phyloP scores from a whole-genome alignment of 371 early-diverging fungal genomes.

The Mortierella sp. region DNA sequence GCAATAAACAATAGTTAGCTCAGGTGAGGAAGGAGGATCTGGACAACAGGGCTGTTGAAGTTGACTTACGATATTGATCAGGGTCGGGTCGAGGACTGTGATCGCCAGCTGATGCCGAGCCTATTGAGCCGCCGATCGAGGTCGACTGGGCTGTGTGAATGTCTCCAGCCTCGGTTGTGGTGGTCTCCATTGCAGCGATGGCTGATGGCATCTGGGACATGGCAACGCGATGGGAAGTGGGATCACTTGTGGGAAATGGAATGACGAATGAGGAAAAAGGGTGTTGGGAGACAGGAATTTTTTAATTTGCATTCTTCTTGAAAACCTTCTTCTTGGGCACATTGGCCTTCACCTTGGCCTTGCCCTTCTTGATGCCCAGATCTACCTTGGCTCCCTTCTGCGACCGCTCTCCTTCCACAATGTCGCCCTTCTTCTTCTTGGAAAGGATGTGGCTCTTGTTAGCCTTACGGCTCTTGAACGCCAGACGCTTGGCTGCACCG shows the following conservation, averaged over 20 bases:
- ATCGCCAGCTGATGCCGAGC: neutral
- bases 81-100: neutral
- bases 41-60: neutral
- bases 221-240: neutral
- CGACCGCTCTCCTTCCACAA: constrained; percentile 72
- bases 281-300: constrained; percentile 8
- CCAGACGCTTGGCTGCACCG: constrained; percentile 49
- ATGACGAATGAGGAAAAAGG: neutral
- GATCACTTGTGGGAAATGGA: neutral
- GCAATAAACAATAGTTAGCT: no score
- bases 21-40: neutral
- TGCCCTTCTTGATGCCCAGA: constrained; percentile 53
- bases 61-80: constrained; percentile 14
- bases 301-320: constrained; percentile 33
- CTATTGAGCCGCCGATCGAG: neutral
- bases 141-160: neutral
- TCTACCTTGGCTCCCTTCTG: constrained; percentile 64
- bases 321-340: constrained; percentile 53
- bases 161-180: neutral
- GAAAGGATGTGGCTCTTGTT: constrained; percentile 34
- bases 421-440: constrained; percentile 36
- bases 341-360: constrained; percentile 52
- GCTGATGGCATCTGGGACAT: constrained; percentile 13
- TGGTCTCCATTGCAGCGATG: neutral
- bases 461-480: constrained; percentile 51